Evolutionary conservation across 1,284 basidiomycete genomes (phyloP).

Genomic region (Ceratobasidium sp.): DNA sequence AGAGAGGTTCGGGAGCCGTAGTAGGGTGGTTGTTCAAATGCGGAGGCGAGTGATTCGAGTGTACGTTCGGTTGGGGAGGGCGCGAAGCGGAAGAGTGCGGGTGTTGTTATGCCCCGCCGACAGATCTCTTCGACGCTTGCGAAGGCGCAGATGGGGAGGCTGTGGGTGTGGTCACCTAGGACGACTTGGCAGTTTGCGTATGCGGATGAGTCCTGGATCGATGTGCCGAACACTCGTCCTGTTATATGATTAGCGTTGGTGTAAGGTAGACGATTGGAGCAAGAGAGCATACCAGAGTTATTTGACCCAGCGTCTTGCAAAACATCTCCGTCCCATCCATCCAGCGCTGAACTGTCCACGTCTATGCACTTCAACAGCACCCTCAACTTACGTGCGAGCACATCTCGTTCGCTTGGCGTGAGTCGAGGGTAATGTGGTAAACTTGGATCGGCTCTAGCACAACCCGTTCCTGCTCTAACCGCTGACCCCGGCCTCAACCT

Average conservation of each 20-base stretch:
- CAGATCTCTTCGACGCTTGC: conserved; percentile 35
- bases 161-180: conserved; percentile 20
- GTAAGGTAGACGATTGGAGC: background rate
- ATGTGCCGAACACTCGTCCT: conserved; percentile 14
- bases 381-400: conserved; percentile 10
- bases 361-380: conserved; percentile 15
- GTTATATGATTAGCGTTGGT: background rate
- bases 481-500: background rate
- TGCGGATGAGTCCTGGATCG: background rate
- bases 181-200: conserved; percentile 33
- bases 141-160: conserved; percentile 12
- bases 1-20: background rate
- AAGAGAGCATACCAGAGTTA: background rate
- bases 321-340: background rate
- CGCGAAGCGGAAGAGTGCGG: conserved; percentile 11
- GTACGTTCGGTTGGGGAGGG: conserved; percentile 23
- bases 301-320: background rate
- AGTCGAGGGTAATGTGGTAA: conserved; percentile 17
- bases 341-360: background rate
- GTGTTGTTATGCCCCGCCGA: conserved; percentile 6
- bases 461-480: background rate
- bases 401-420: background rate
- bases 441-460: too few species aligned
- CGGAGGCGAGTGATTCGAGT: background rate
- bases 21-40: background rate